Base-by-base conservation (phyloP, 2,329 filamentous ascomycete species). In the Talaromyces verruculosus region DNA sequence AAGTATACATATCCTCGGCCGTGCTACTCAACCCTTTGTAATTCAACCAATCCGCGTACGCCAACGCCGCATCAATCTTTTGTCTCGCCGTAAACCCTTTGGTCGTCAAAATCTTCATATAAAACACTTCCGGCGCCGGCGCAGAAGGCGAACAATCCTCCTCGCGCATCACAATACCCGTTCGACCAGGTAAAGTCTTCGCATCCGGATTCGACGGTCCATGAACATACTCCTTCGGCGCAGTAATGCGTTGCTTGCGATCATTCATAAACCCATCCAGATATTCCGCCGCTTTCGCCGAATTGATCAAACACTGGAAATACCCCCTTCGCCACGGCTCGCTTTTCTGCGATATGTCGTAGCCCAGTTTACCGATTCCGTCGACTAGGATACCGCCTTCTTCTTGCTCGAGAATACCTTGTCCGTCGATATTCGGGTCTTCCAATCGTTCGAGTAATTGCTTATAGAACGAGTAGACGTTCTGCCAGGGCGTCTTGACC, bases 291-390 rank as follows among this genome's bases (percentile, higher is more conserved):
- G 89, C 87, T 69, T 87, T 87, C 0, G 90, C 93, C 67, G 87
- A 87, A 11, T 89, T 84, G 87, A 97, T 91, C 57, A 97, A 80
- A 2, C 89, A 85, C 72, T 96, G 88, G 73, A 90, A 93, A 78
- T 98, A 98, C 0, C 92, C 93, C 64, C 91, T 84, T 72, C 90
- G 84, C 94, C 93, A 98, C 60, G 89, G 84, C 77, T 96, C 92
- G 68, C 88, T 89, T 81, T 93, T 96, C 6, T 79, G 84, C 1
- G 86, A 86, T 65, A 95, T 82, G 74, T 97, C 91, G 69, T 87
- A 87, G 0, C 88, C 87, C 2, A 83, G 81, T 65, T 78, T 82
- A 0, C 85, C 86, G 33, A 87, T 72, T 0, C 84, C 85, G 2
- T 84, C 83, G n/a, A 88, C 81, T 47, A 82, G 73, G 2, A 85